Evolutionary conservation across 2,329 filamentous ascomycete genomes (phyloP), one percentile per base, ranked within the genome.

Genomic region (Pyrenochaeta sp.): DNA sequence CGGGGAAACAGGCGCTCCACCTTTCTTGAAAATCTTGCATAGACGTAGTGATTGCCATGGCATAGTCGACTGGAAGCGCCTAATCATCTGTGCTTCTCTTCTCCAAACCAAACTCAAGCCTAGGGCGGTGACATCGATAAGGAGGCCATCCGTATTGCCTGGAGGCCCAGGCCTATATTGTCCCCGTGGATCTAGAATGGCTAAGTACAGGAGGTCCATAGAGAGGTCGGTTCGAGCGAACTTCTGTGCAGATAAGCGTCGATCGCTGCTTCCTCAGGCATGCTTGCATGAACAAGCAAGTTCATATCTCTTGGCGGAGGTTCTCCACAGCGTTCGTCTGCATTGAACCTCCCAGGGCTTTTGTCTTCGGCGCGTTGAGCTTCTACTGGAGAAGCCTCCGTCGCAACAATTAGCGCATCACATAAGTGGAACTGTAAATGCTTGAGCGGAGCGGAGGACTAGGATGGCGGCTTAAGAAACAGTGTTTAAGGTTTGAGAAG

Each of bases 321-420:
- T 66, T 69, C 69, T 71, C 67, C 64, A 69, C 59, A 58, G 63
- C 56, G 62, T 65, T 69, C 57, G 54, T 62, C 61, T 61, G 59
- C 37, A 34, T 19, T 55, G 43, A 19, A 40, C 55, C 55, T 58
- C 58, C 25, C 1, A 67, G 52, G 56, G 56, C 51, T 47, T 52
- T 44, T 46, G 28, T 32, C 22, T 65, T 71, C 37, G 67, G 65
- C 61, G 64, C 68, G 58, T 64, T 61, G 65, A 72, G 71, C 69
- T 75, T 74, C 58, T 50, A 56, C 40, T 45, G 52, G 53, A 63
- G 55, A 77, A 75, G 72, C 73, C 65, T 73, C 53, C 34, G 58
- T 50, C 68, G 71, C 64, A 66, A 75, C 73, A 58, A 59, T 63
- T 56, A 46, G 59, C 49, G 71, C 75, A 56, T 71, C 62, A 57